Percentiles rank a stretch among this genome's conserved stretches.
Conservation (phyloP, 345 rosid genomes). For the Salix exigua region DNA sequence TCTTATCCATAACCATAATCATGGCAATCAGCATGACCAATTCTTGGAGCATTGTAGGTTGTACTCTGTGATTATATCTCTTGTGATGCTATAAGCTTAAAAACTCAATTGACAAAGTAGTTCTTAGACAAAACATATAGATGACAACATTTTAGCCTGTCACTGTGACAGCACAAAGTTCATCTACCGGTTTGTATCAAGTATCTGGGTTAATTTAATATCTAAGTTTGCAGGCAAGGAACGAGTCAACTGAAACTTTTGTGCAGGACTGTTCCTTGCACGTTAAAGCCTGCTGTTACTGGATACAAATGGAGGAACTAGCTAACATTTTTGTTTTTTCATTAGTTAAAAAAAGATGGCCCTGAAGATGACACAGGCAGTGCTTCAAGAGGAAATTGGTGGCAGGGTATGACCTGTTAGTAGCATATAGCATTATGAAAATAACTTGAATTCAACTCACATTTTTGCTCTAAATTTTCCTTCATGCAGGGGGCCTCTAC, state of each 20-base stretch:
- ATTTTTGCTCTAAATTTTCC: neutral
- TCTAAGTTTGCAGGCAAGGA: neutral
- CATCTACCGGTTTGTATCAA: neutral
- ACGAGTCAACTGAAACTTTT: neutral
- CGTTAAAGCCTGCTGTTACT: neutral
- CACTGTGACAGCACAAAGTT: neutral
- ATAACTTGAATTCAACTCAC: neutral
- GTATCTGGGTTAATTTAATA: neutral
- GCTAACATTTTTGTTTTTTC: neutral
- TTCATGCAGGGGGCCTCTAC: conserved; percentile 52
- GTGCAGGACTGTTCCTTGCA: neutral
- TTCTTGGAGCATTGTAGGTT: no score
- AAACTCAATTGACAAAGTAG: no score
- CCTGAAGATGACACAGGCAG: conserved; percentile 71
- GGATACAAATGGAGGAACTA: neutral
- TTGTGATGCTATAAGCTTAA: no score
- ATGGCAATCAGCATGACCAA: no score
- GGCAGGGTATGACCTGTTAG: conserved; percentile 60
- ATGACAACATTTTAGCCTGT: no score
- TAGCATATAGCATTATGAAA: neutral
- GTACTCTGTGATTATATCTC: no score
- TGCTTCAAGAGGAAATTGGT: conserved; percentile 94
- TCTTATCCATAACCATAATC: no score
- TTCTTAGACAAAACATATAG: no score
- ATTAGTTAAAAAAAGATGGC: conserved; percentile 58